A percentile compares a stretch with the other conserved stretches of the same genome.
Conservation (phyloP, 768 basidiomycete genomes). For the Boletus rufocinnamomeus region DNA sequence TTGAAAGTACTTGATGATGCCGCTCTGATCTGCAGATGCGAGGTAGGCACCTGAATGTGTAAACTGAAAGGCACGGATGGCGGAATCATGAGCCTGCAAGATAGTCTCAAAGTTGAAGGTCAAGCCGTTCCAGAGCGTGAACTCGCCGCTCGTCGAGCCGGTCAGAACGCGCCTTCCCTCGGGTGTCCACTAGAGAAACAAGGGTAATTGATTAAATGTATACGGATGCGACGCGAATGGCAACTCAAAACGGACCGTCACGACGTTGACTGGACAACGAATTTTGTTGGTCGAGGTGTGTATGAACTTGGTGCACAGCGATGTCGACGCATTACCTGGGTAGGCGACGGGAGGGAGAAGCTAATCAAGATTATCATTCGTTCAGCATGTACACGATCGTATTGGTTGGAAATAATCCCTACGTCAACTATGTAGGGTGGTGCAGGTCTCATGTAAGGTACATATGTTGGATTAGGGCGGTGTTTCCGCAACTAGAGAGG, state of each 20-base stretch:
- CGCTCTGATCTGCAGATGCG: constrained; percentile 89
- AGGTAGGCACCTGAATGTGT: constrained; percentile 94
- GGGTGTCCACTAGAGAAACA: constrained; percentile 81
- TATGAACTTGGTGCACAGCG: constrained; percentile 94
- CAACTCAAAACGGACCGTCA: constrained; percentile 64
- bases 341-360: constrained; percentile 94
- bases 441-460: constrained; percentile 77
- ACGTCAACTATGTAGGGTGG: constrained; percentile 91
- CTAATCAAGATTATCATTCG: constrained; percentile 45
- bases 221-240: not conserved
- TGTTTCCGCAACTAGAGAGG: constrained; percentile 64
- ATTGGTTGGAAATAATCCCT: constrained; percentile 34
- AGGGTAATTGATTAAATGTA: constrained; percentile 2
- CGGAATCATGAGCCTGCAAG: constrained; percentile 96
- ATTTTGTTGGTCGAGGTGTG: constrained; percentile 99
- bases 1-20: constrained; percentile 98
- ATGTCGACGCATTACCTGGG: constrained; percentile 87
- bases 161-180: constrained; percentile 92
- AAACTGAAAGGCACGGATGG: constrained; percentile 87
- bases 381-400: constrained; percentile 25
- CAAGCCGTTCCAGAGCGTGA: constrained; percentile 97
- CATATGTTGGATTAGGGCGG: constrained; percentile 76
- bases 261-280: constrained; percentile 94
- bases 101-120: constrained; percentile 99
- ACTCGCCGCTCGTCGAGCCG: constrained; percentile 95